Conservation (phyloP, 2,329 filamentous ascomycete species). For the Purpureocillium lavendulum region DNA sequence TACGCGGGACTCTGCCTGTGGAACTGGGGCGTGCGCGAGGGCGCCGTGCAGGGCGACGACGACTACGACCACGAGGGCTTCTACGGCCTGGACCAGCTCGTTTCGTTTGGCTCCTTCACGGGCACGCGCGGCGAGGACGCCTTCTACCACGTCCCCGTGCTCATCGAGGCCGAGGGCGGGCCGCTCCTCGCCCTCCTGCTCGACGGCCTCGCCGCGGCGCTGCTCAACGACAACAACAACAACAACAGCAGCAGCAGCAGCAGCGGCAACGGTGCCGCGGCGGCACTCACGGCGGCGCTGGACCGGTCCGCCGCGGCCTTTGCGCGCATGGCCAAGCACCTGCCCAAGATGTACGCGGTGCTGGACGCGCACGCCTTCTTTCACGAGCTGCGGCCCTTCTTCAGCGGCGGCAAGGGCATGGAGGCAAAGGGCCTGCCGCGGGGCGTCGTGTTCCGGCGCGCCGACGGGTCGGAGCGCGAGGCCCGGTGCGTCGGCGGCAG, state of each 20-base stretch:
- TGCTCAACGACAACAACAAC: no score
- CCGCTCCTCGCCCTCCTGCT: constrained; percentile 6
- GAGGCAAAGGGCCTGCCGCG: constrained; percentile 8
- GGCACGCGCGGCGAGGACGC: constrained; percentile 9
- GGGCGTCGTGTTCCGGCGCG: constrained; percentile 6
- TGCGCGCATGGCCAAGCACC: constrained; percentile 6
- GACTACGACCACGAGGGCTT: background rate
- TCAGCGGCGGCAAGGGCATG: constrained; percentile 6
- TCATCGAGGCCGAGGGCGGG: constrained; percentile 11
- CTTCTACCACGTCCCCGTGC: constrained; percentile 11
- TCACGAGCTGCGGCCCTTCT: constrained; percentile 7
- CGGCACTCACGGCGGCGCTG: constrained; percentile 4
- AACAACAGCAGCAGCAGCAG: no score
- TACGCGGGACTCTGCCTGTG: constrained; percentile 11
- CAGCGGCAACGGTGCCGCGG: background rate
- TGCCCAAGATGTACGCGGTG: constrained; percentile 7
- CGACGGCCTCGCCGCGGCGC: constrained; percentile 4
- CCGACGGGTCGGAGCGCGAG: constrained; percentile 6
- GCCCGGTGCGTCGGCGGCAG: constrained; percentile 9
- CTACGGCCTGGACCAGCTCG: constrained; percentile 6
- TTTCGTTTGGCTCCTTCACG: constrained; percentile 7
- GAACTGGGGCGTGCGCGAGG: constrained; percentile 8
- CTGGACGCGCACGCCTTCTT: constrained; percentile 11
- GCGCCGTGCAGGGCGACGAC: background rate
- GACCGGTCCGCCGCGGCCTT: constrained; percentile 1